Conservation (phyloP, 805 yeast species). For the Starmera caribaea region DNA sequence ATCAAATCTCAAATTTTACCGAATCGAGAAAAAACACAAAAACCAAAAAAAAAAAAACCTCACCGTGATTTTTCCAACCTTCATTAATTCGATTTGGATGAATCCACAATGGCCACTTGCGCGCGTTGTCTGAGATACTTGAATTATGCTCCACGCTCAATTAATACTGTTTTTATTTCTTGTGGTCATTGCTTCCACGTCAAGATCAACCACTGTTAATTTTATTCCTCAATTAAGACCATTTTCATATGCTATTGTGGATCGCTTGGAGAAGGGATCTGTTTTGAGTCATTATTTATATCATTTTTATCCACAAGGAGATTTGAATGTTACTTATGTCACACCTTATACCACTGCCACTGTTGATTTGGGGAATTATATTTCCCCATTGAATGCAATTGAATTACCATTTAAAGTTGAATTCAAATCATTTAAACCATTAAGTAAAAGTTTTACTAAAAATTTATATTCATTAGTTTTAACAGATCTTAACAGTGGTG, state of each 20-base stretch:
- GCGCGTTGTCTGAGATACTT: too few species aligned
- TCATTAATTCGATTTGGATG: too few species aligned
- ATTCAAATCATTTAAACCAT: constrained; percentile 9
- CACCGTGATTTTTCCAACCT: too few species aligned
- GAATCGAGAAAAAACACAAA: too few species aligned
- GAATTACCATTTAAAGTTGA: constrained; percentile 6
- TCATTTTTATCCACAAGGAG: background rate
- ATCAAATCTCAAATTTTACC: too few species aligned
- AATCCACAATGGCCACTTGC: too few species aligned
- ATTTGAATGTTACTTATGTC: background rate
- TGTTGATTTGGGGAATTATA: constrained; percentile 11
- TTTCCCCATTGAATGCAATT: constrained; percentile 9
- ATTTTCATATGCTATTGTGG: background rate
- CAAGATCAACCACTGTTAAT: background rate
- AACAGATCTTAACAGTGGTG: constrained; percentile 8
- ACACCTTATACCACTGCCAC: background rate
- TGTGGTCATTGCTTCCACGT: background rate
- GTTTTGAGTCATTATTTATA: background rate
- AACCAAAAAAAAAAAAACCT: too few species aligned
- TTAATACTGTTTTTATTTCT: too few species aligned
- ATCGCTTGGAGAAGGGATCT: background rate
- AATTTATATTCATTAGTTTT: constrained; percentile 7
- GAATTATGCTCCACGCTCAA: too few species aligned
- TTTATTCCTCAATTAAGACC: background rate
- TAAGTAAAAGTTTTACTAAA: constrained; percentile 1